Evolutionary conservation across 768 basidiomycete genomes (phyloP), one percentile per base, ranked within the genome.

Genomic region (Paxillus ammoniavirescens): DNA sequence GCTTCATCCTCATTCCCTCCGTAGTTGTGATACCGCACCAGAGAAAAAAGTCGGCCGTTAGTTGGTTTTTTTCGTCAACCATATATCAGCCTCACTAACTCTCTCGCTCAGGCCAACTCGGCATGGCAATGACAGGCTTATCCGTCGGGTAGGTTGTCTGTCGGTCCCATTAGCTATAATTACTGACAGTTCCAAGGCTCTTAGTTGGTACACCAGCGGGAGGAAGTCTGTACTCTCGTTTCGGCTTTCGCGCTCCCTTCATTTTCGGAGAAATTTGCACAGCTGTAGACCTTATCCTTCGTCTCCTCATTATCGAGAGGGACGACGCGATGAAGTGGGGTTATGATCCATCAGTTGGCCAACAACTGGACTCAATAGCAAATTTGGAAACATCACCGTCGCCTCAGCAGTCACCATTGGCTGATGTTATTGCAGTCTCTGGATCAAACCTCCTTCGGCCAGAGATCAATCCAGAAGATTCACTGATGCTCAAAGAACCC

Each of bases 181-280:
- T 5, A 9, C 38, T 57, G 43, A 60, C 53, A 31, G 4, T 13
- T 6, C 15, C 13, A 18, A 84, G 83, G 33, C 64, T 78, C n/a
- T 62, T 82, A 13, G 70, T 81, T 26, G 84, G 82, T 10, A 80
- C 83, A 2, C 82, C 86, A 0, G 72, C 79, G 3, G 84, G 83
- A 28, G 84, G 85, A 21, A 64, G 69, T 2, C 61, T 87, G 28
- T 86, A 79, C 60, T 58, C 63, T 17, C 75, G 71, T 12, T 83
- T 80, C 61, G 84, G 85, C 6, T 86, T 77, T 61, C 79, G 80
- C 15, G 84, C 75, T 4, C 85, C 85, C 2, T 83, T 86, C 50
- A 68, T 86, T 23, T 80, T 82, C 43, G 74, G 78, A 1, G 73
- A 82, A 33, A 65, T 71, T 12, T 71, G 75, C 38, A 72, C 81